These are phyloP conservation scores for Gracilariopsis chorda DNA, from an alignment of 23 red algal genomes.

Conservation along the genomic window DNA sequence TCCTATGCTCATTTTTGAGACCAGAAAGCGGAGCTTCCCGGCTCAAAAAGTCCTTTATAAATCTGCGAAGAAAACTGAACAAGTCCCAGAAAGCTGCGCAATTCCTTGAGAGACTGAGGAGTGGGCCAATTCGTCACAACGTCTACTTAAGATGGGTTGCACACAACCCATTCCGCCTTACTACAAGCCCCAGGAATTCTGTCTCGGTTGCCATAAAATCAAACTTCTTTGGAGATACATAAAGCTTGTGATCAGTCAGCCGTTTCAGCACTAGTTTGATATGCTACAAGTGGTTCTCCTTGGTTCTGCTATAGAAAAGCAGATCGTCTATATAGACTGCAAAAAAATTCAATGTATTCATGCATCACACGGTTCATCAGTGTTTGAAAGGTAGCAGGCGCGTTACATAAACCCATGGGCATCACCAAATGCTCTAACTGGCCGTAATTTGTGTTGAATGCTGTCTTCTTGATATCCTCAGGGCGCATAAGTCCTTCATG, in stretches of 20 bases:
- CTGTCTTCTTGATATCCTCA: neutral
- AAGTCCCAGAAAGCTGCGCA: neutral
- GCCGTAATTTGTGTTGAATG: neutral
- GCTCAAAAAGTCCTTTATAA: neutral
- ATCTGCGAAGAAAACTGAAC: neutral
- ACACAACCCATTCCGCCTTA: neutral
- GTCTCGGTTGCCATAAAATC: neutral
- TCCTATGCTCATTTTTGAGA: neutral
- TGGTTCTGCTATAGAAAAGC: neutral
- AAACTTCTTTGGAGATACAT: neutral
- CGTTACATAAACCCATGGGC: slow-evolving; percentile 1
- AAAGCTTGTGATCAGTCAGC: neutral
- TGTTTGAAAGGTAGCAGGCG: neutral
- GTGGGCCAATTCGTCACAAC: neutral
- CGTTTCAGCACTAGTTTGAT: neutral
- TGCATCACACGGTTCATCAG: neutral
- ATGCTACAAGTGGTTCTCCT: neutral
- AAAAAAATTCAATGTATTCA: neutral
- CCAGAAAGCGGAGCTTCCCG: neutral
- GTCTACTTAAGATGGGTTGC: neutral
- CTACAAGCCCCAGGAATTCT: neutral
- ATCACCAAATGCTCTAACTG: slow-evolving; percentile 1
- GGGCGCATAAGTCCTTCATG: neutral
- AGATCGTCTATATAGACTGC: neutral
- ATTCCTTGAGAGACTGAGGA: neutral